Conservation (phyloP, 2,329 filamentous ascomycete species). For the Triangularia setosa region DNA sequence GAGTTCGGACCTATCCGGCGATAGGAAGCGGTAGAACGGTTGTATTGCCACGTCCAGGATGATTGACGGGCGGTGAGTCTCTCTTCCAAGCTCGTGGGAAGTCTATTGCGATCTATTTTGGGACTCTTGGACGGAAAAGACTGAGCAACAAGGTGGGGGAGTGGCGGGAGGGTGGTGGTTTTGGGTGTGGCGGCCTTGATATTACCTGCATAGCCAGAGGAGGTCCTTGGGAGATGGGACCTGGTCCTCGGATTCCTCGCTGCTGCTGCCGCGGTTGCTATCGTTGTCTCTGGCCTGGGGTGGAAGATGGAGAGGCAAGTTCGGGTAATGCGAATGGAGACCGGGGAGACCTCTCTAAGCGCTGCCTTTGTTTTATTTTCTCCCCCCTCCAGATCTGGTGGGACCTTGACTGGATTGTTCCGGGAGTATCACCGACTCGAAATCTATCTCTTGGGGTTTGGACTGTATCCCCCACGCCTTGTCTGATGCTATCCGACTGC, state of each 20-base stretch:
- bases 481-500: conserved; percentile 16
- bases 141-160: neutral
- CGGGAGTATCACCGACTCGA: neutral
- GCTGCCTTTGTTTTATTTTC: neutral
- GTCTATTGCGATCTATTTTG: neutral
- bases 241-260: neutral
- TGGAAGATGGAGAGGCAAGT: neutral
- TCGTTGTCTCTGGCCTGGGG: neutral
- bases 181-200: neutral
- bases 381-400: neutral
- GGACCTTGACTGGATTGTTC: neutral
- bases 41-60: neutral
- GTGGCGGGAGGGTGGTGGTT: neutral
- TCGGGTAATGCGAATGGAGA: neutral
- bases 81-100: neutral
- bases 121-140: neutral
- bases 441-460: conserved; percentile 2
- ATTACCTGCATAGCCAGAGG: neutral
- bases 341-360: neutral
- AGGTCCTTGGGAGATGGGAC: neutral
- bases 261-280: neutral
- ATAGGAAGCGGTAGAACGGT: neutral
- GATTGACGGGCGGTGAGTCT: neutral
- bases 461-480: conserved; percentile 21
- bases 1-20: neutral